Percentiles rank a stretch among this genome's conserved stretches.
phyloP scores from a whole-genome alignment of 2,329 filamentous ascomycete genomes.

The Beauveria varroae region DNA sequence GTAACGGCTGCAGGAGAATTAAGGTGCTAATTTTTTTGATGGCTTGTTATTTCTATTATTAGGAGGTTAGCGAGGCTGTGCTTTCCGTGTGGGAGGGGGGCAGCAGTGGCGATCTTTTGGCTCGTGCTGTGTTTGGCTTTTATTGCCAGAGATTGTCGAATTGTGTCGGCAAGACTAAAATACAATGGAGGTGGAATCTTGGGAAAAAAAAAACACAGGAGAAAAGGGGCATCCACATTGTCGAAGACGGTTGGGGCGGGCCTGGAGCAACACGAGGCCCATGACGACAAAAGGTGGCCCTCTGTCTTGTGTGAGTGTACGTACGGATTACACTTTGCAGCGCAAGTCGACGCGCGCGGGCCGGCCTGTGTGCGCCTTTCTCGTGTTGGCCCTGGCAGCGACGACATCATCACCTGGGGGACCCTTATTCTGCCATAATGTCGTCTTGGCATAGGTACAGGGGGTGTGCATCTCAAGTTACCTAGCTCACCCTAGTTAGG shows the following conservation, averaged over 20 bases:
- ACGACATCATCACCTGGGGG: neutral
- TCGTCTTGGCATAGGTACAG: neutral
- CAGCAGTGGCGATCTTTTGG: neutral
- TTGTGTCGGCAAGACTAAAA: neutral
- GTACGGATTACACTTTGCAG: no score
- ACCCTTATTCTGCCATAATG: neutral
- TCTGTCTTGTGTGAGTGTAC: neutral
- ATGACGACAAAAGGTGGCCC: neutral
- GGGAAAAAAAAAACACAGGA: neutral
- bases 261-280: neutral
- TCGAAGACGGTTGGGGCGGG: neutral
- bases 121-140: no score
- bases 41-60: constrained; percentile 7
- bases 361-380: neutral
- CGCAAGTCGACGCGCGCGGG: neutral
- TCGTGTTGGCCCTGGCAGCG: constrained; percentile 1
- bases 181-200: neutral
- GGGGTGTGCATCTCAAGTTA: neutral
- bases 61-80: neutral
- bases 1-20: constrained; percentile 1
- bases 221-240: neutral
- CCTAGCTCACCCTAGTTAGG: no score
- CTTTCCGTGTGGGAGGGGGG: neutral
- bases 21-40: neutral
- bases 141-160: neutral